Evolutionary conservation across 768 basidiomycete genomes (phyloP), one percentile per base, ranked within the genome.

Genomic region (Boletus patriciae): DNA sequence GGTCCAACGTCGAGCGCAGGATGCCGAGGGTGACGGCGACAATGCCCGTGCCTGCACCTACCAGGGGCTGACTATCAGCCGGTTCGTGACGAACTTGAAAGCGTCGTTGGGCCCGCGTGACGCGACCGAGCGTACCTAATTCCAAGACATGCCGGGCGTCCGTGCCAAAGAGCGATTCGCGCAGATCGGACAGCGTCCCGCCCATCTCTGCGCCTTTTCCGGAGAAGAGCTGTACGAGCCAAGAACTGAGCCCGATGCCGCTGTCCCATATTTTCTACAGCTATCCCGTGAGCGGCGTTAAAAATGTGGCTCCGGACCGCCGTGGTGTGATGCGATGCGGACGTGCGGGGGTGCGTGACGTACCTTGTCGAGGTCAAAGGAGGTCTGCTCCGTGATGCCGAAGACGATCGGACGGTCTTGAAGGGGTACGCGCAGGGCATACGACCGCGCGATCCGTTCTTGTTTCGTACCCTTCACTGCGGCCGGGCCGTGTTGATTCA

Each of bases 231-330:
- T 56, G 67, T 1, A 81, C 75, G 5, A 96, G 74, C 90, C 90
- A 94, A 3, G 92, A 82, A 55, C 88, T 86, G 19, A 94, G 74
- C 7, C 90, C 93, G 46, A 96, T 79, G 3, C 94, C 94, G 42
- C 93, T 94, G 68, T 96, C 94, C 94, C 94, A 97, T 52, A 96
- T 82, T 92, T 96, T 96, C 94, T 96, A 75, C 27, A 37, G 23
- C 52, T 31, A 9, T 13, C 3, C 19, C 52, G 60, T 61, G 51
- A 69, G 67, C 53, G 46, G 42, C 25, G 46, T 59, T n/a, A 31
- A 38, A 11, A 9, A 16, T 4, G 21, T 34, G 21, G 21, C 18
- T 45, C 25, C 57, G 2, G 19, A n/a, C 5, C 46, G 3, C 18
- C 46, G 10, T 23, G 16, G 27, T 21, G 18, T 25, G 23, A 36